Evolutionary conservation across 2,329 filamentous ascomycete species (phyloP), one percentile per base, ranked within the genome.

Genomic region (Westerdykella aurantiaca): DNA sequence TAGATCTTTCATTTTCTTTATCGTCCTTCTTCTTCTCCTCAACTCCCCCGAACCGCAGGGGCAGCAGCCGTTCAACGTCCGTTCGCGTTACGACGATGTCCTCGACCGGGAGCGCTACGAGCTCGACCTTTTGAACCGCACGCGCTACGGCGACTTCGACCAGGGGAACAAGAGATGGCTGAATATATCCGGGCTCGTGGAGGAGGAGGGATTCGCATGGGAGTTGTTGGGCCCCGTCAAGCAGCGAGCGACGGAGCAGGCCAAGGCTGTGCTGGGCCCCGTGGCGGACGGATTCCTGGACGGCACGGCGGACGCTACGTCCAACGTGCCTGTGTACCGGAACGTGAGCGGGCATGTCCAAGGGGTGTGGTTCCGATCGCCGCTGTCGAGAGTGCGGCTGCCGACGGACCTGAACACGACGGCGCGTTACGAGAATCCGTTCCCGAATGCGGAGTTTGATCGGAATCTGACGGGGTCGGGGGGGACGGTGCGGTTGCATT

Each of bases 141-240:
- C 64, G 14, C 47, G 43, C 29, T 66, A 60, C 63, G 76, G 75
- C 31, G 73, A 78, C 42, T 73, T 81, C 33, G 64, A 74, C 56
- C 63, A 70, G 16, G 48, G 47, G 23, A 59, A 68, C 9, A 61
- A 71, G 46, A 70, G 63, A 50, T 78, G 72, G 74, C 49, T 69
- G 45, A 75, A 75, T 41, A 71, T 95, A 41, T 86, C 86, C 2
- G 91, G 91, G 1, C 82, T 94, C 48, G 79, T 85, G 39, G 71
- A 80, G 38, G 77, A 81, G 16, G 86, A 95, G 67, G 81, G 78
- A 4, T 88, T 86, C 65, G 83, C 80, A 1, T 96, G 90, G 90
- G 78, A 83, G 29, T 75, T 88, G 45, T 71, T 96, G 17, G 72
- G 73, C 0, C 69, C 72, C 1, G 88, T 90, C 46, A 81, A 80